Evolutionary conservation across 768 basidiomycete species (phyloP).

Genomic region (Hypholoma fasciculare): DNA sequence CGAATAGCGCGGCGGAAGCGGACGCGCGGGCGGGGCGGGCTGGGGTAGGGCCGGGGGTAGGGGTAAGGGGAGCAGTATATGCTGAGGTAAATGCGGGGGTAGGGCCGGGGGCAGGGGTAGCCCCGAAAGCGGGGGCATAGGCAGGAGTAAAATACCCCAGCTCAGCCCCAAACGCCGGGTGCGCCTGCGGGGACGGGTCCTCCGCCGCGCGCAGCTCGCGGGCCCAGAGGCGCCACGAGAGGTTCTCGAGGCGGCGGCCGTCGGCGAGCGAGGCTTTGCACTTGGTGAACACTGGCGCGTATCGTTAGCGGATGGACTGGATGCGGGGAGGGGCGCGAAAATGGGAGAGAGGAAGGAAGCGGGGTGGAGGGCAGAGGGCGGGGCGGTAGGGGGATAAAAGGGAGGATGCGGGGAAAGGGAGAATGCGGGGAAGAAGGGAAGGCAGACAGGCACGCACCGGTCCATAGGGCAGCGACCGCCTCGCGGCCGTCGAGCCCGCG

Average conservation of each 20-base stretch:
- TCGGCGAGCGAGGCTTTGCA: slow-evolving; percentile 79
- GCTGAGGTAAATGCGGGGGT: not conserved
- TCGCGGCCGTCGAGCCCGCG: slow-evolving; percentile 69
- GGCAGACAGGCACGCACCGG: slow-evolving; percentile 42
- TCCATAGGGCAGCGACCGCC: slow-evolving; percentile 68
- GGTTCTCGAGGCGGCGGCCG: slow-evolving; percentile 83
- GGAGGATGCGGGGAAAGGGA: not conserved
- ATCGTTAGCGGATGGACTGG: not conserved
- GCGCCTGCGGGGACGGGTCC: not conserved
- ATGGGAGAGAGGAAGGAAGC: not conserved
- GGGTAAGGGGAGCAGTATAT: not conserved
- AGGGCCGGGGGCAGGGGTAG: too few species aligned
- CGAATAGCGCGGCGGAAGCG: not conserved
- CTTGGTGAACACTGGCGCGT: slow-evolving; percentile 71
- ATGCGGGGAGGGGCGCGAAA: too few species aligned
- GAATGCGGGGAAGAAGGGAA: not conserved
- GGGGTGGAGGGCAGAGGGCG: too few species aligned
- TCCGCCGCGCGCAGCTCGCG: slow-evolving; percentile 49
- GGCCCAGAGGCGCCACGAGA: slow-evolving; percentile 86
- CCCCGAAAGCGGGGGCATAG: not conserved
- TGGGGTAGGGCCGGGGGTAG: not conserved
- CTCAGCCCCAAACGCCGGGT: too few species aligned
- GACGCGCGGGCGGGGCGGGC: not conserved
- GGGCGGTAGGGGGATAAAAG: too few species aligned
- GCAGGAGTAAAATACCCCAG: too few species aligned